Percentiles rank a stretch among this genome's conserved stretches.
Evolutionary conservation across 768 basidiomycete species (phyloP).

Genomic region (Chalciporus sphaerocephalus): DNA sequence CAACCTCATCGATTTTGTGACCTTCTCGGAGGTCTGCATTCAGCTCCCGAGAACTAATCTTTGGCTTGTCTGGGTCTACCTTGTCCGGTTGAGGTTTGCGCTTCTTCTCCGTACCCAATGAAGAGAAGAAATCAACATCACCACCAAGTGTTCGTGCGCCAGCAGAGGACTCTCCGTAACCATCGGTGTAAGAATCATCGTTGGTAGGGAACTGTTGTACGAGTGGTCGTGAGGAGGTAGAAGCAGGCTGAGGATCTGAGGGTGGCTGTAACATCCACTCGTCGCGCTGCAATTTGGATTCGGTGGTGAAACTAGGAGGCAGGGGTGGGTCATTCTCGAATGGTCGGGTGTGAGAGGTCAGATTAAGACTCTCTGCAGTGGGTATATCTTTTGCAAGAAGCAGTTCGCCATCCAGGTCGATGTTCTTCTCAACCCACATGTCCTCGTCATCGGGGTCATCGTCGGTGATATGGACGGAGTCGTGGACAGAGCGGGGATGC

Average conservation of each 20-base stretch:
- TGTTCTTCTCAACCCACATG: slow-evolving; percentile 87
- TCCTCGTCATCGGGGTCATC: slow-evolving; percentile 72
- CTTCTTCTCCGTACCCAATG: slow-evolving; percentile 75
- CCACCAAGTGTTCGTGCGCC: slow-evolving; percentile 48
- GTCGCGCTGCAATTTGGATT: slow-evolving; percentile 59
- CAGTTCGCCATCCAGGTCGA: slow-evolving; percentile 73
- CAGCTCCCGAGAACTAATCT: slow-evolving; percentile 58
- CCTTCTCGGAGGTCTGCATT: slow-evolving; percentile 54
- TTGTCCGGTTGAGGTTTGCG: slow-evolving; percentile 56
- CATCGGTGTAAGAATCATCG: slow-evolving; percentile 60
- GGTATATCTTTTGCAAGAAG: slow-evolving; percentile 71
- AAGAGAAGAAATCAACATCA: slow-evolving; percentile 85
- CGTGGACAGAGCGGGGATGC: slow-evolving; percentile 29
- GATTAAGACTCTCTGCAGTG: slow-evolving; percentile 62
- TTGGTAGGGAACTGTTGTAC: slow-evolving; percentile 24
- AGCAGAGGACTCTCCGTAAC: slow-evolving; percentile 50
- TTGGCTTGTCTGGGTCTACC: slow-evolving; percentile 69
- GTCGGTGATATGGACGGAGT: slow-evolving; percentile 48
- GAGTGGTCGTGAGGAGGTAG: slow-evolving; percentile 29
- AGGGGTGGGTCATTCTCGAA: slow-evolving; percentile 42
- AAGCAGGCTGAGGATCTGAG: slow-evolving; percentile 24
- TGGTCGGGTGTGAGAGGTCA: slow-evolving; percentile 56
- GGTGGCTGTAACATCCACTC: slow-evolving; percentile 82
- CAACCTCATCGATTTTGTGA: slow-evolving; percentile 37
- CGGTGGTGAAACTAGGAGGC: slow-evolving; percentile 44